phyloP scores from a whole-genome alignment of 352 stramenopile species.

The Vaucheria bursata region DNA sequence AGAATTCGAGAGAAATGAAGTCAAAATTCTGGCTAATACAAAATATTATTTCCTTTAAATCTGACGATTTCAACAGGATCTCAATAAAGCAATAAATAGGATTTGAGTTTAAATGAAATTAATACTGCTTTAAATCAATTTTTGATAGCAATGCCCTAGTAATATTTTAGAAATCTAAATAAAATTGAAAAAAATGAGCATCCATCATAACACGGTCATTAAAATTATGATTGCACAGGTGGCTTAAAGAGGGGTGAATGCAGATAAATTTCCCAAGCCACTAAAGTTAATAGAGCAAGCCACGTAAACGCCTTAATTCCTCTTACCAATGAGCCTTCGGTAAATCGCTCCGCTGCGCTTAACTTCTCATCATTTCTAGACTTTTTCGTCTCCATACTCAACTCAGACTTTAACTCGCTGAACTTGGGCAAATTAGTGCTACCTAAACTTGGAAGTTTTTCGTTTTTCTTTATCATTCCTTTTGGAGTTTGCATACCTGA shows the following conservation, averaged over 20 bases:
- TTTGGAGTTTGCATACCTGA: constrained; percentile 8
- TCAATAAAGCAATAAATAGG: no score
- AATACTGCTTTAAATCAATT: no score
- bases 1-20: no score
- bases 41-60: no score
- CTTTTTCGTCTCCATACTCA: no score
- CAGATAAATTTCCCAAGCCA: constrained; percentile 11
- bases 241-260: constrained; percentile 5
- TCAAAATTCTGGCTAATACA: no score
- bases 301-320: neutral
- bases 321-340: neutral
- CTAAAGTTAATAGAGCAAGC: constrained; percentile 6
- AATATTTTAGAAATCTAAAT: no score
- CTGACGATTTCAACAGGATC: no score
- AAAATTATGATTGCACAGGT: neutral
- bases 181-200: neutral
- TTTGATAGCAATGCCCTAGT: no score
- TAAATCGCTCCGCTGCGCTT: neutral
- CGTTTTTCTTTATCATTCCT: constrained; percentile 2
- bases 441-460: neutral
- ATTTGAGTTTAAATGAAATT: no score
- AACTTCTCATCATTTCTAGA: neutral
- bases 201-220: neutral
- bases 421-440: no score
- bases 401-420: no score